Evolutionary conservation across 2,329 filamentous ascomycete species (phyloP).

Genomic region (Hypoxylon sp.): DNA sequence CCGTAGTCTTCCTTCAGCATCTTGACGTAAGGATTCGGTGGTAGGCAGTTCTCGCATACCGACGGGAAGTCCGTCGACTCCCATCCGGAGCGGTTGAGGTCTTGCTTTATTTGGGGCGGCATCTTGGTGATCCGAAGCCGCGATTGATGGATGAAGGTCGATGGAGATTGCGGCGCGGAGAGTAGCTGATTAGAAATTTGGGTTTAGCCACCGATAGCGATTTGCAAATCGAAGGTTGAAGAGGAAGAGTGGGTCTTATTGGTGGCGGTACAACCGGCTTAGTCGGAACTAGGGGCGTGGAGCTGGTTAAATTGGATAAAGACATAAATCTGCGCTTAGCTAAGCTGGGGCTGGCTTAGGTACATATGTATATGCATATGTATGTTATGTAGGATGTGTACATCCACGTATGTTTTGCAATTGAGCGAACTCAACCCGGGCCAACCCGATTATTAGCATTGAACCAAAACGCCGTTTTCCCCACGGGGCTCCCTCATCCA

Average conservation of each 20-base stretch:
- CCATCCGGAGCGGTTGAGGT: constrained; percentile 95
- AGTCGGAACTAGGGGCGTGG: neutral
- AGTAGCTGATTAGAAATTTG: constrained; percentile 20
- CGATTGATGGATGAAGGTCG: constrained; percentile 8
- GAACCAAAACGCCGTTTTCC: constrained; percentile 5
- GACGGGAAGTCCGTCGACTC: constrained; percentile 93
- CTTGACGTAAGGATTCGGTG: constrained; percentile 97
- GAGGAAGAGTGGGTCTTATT: constrained; percentile 1
- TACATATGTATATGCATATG: too few relatives aligned
- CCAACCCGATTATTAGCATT: too few relatives aligned
- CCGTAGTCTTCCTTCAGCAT: constrained; percentile 99
- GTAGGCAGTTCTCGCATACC: constrained; percentile 92
- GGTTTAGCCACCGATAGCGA: neutral
- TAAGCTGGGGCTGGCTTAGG: neutral
- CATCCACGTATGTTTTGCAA: neutral
- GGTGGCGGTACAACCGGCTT: neutral
- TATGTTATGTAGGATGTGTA: too few relatives aligned
- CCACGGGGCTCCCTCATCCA: constrained; percentile 23
- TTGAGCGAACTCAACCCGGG: neutral
- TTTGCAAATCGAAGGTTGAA: neutral
- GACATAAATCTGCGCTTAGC: neutral
- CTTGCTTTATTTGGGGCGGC: constrained; percentile 95
- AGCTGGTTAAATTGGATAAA: neutral
- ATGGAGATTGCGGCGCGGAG: constrained; percentile 10
- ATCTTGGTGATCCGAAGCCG: constrained; percentile 61